Evolutionary conservation across 257 asterid species (phyloP).

Genomic region (Solanum chiquidenum): DNA sequence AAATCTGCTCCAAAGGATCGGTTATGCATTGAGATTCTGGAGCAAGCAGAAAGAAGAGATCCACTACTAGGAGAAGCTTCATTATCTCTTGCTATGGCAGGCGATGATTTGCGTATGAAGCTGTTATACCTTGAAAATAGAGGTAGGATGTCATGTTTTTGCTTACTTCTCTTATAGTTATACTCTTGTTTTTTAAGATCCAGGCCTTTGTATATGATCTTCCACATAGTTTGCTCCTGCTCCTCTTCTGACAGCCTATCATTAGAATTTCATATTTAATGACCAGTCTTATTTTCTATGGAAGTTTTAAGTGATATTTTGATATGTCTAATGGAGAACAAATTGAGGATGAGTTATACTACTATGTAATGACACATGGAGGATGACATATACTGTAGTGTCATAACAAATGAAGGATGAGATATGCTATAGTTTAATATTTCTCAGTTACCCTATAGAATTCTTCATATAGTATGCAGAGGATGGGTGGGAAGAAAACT

Average conservation of each 20-base stretch:
- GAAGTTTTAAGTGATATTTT: background rate
- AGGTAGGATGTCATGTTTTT: constrained; percentile 32
- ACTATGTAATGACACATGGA: background rate
- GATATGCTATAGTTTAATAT: background rate
- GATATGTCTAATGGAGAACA: background rate
- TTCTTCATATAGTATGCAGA: background rate
- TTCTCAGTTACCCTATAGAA: background rate
- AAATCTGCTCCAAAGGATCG: constrained; percentile 73
- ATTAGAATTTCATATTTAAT: background rate
- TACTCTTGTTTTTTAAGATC: background rate
- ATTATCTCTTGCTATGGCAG: constrained; percentile 90
- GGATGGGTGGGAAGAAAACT: background rate
- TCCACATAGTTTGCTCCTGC: background rate
- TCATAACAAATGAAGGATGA: background rate
- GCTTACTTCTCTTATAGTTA: background rate
- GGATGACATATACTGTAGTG: background rate
- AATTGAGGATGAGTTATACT: background rate
- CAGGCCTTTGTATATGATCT: background rate
- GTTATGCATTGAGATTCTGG: constrained; percentile 88
- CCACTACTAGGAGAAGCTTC: constrained; percentile 89
- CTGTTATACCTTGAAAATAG: constrained; percentile 87
- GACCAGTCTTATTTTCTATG: background rate
- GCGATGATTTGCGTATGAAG: constrained; percentile 77
- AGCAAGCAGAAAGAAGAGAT: constrained; percentile 93
- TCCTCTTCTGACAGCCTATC: background rate